These are phyloP conservation scores for Nicotiana noctiflora DNA, from an alignment of 257 asterid species.

Conservation along the genomic window DNA sequence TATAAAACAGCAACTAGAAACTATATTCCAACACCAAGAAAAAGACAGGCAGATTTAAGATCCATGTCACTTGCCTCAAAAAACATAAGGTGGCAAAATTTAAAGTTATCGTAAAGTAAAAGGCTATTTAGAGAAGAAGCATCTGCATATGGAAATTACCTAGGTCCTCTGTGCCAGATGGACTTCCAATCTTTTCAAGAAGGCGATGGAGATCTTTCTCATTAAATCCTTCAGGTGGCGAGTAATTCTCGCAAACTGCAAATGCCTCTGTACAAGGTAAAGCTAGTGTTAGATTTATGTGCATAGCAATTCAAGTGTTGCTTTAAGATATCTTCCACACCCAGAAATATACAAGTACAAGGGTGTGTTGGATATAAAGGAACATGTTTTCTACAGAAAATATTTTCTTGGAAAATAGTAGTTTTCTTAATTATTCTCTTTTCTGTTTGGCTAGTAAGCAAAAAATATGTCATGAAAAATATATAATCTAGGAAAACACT, in stretches of 20 bases:
- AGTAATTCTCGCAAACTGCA: slow-evolving; percentile 87
- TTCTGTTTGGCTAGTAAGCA: no score
- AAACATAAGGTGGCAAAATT: background rate
- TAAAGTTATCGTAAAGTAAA: background rate
- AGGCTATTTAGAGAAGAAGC: background rate
- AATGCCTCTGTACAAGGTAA: slow-evolving; percentile 68
- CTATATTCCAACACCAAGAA: background rate
- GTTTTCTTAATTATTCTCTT: no score
- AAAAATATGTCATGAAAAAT: no score
- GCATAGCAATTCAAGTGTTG: background rate
- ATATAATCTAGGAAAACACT: no score
- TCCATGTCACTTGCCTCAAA: background rate
- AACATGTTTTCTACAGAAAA: no score
- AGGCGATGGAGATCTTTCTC: slow-evolving; percentile 81
- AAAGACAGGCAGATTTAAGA: background rate
- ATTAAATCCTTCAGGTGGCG: slow-evolving; percentile 89
- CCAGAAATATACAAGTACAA: background rate
- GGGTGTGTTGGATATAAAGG: no score
- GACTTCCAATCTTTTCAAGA: slow-evolving; percentile 91
- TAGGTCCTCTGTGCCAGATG: slow-evolving; percentile 79
- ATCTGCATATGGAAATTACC: slow-evolving; percentile 33
- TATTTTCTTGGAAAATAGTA: no score
- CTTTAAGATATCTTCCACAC: background rate
- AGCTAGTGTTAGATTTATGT: background rate
- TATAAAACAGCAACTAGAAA: background rate